Percentiles rank a stretch among this genome's conserved stretches.
Evolutionary conservation across 73 alveolate species (phyloP).

Genomic region (Paramecium tetraurelia): DNA sequence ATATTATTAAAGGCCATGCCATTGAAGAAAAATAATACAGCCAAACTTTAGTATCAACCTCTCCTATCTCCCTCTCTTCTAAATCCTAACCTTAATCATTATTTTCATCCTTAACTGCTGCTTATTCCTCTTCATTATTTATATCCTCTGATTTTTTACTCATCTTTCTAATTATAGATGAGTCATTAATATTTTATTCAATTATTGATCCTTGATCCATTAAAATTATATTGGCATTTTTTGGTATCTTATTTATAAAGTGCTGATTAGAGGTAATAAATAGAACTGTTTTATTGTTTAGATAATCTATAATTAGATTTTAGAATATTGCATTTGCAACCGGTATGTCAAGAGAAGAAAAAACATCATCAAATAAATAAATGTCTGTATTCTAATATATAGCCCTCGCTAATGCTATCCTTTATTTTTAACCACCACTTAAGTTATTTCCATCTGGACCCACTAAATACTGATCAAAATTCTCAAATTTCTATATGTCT

Average conservation of each 20-base stretch:
- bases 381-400: constrained; percentile 61
- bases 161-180: not conserved
- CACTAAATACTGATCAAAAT: constrained; percentile 67
- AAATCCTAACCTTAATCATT: not conserved
- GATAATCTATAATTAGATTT: not conserved
- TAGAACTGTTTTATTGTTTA: not conserved
- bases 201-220: not conserved
- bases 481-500: constrained; percentile 68
- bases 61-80: not conserved
- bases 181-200: not conserved
- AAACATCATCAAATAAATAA: constrained; percentile 63
- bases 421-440: constrained; percentile 82
- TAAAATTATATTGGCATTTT: not conserved
- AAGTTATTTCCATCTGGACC: constrained; percentile 82
- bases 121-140: not conserved
- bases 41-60: not conserved
- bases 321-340: not conserved
- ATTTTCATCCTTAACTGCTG: not conserved
- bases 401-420: constrained; percentile 78
- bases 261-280: not conserved
- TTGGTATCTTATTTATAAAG: not conserved
- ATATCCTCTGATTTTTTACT: not conserved
- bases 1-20: not conserved
- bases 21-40: not conserved
- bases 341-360: constrained; percentile 17